Evolutionary conservation across 2,329 filamentous ascomycete species (phyloP), one percentile per base, ranked within the genome.

Genomic region (Sphaerulina musiva): DNA sequence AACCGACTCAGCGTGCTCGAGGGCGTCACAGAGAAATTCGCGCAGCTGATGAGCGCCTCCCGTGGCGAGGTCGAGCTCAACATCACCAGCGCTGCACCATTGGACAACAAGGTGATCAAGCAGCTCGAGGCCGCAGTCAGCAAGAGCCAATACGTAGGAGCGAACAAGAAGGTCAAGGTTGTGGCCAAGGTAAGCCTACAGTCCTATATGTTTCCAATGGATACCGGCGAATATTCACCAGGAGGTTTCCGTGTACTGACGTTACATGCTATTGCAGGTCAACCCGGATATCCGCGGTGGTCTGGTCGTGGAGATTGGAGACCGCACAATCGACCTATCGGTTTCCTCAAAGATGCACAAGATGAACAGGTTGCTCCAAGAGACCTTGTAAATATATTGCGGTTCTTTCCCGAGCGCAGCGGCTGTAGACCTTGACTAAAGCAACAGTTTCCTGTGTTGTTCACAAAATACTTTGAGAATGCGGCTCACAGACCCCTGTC

Each of bases 321-420:
- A 97, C 81, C 87, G 92, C 72, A 97, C 92, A 73, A 95, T 98
- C 72, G 93, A 98, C 77, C 86, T 96, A 66, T 93, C 87, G 76
- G 91, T 98, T 70, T 92, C 92, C 47, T 80, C 87, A 73, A 95
- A 92, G 82, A 86, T 98, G 76, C 82, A 88, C 74, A 95, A 90
- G 84, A 89, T 98, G 83, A 98, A 98, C 89, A 98, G 97, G 86
- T 85, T 95, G 73, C 87, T 98, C 72, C 91, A 82, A 67, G 93
- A 98, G 78, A 82, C 86, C 75, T 80, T 98, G 87, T 98, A 95
- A 88, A 90, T 75, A 73, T 69, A 57, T 60, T 60, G 57, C 53
- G 51, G 50, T 52, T 43, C 20, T 32, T 29, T 7, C 10, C 52
- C 43, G 45, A 54, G 54, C 32, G 32, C 46, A 51, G 34, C 34